These are phyloP conservation scores for Suillus spraguei DNA, from an alignment of 768 basidiomycete genomes.

Conservation along the genomic window DNA sequence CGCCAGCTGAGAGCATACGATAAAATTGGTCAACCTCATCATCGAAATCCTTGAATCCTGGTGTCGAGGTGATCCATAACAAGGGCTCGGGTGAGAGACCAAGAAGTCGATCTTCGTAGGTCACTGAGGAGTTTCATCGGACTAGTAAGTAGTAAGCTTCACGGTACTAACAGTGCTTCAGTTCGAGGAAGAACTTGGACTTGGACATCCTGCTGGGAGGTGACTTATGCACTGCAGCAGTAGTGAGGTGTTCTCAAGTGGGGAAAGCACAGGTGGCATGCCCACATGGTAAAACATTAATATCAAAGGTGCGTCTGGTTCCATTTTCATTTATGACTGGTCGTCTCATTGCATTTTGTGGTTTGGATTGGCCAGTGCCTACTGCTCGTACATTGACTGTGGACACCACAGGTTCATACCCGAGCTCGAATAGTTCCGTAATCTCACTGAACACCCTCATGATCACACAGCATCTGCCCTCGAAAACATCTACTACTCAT, in stretches of 20 bases:
- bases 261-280: slow-evolving; percentile 62
- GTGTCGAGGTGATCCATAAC: slow-evolving; percentile 74
- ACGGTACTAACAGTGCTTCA: slow-evolving; percentile 31
- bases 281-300: slow-evolving; percentile 61
- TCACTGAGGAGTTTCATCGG: slow-evolving; percentile 35
- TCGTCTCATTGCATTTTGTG: background rate
- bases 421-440: slow-evolving; percentile 54
- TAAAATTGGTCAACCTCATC: slow-evolving; percentile 57
- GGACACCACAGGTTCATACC: slow-evolving; percentile 56
- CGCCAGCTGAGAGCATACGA: slow-evolving; percentile 58
- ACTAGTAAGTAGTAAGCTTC: background rate
- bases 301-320: slow-evolving; percentile 30
- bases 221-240: slow-evolving; percentile 79
- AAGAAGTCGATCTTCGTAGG: slow-evolving; percentile 42
- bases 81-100: slow-evolving; percentile 60
- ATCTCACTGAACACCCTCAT: slow-evolving; percentile 51
- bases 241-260: slow-evolving; percentile 79
- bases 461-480: slow-evolving; percentile 37
- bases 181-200: slow-evolving; percentile 57
- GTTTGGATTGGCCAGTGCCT: slow-evolving; percentile 60
- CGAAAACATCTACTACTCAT: slow-evolving; percentile 16
- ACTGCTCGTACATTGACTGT: slow-evolving; percentile 43
- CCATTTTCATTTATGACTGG: background rate
- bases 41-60: slow-evolving; percentile 48
- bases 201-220: slow-evolving; percentile 55